Conservation (phyloP, 179 eudicot species). For the Pouteria campechiana region DNA sequence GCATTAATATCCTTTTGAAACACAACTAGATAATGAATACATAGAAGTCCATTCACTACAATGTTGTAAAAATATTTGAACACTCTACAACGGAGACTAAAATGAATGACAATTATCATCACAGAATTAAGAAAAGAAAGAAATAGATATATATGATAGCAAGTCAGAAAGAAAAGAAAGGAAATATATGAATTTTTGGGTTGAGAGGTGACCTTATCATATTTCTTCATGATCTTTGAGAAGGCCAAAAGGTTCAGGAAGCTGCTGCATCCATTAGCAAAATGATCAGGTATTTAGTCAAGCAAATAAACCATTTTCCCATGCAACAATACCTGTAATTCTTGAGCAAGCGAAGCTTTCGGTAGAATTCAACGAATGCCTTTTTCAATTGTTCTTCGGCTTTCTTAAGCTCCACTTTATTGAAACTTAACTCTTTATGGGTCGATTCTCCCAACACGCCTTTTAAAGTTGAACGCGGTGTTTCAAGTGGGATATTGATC, state of each 20-base stretch:
- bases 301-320: too few species aligned
- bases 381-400: slow-evolving; percentile 18
- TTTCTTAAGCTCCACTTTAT: slow-evolving; percentile 22
- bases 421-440: slow-evolving; percentile 20
- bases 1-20: too few species aligned
- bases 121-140: too few species aligned
- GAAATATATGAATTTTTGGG: too few species aligned
- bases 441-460: slow-evolving; percentile 12
- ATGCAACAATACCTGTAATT: slow-evolving; percentile 9
- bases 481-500: slow-evolving; percentile 27
- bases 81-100: too few species aligned
- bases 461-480: slow-evolving; percentile 30
- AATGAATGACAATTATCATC: too few species aligned
- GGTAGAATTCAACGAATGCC: slow-evolving; percentile 26
- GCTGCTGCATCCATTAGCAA: slow-evolving; percentile 6
- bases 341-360: slow-evolving; percentile 30
- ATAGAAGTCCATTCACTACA: too few species aligned
- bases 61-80: too few species aligned
- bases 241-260: slow-evolving; percentile 23
- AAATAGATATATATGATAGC: too few species aligned
- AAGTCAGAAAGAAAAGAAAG: too few species aligned
- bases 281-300: slow-evolving; percentile 4
- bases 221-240: slow-evolving; percentile 32
- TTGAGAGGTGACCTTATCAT: slow-evolving; percentile 41
- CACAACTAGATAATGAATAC: too few species aligned